Conservation (phyloP, 495 filamentous ascomycete species). For the Neurospora tetraspora region DNA sequence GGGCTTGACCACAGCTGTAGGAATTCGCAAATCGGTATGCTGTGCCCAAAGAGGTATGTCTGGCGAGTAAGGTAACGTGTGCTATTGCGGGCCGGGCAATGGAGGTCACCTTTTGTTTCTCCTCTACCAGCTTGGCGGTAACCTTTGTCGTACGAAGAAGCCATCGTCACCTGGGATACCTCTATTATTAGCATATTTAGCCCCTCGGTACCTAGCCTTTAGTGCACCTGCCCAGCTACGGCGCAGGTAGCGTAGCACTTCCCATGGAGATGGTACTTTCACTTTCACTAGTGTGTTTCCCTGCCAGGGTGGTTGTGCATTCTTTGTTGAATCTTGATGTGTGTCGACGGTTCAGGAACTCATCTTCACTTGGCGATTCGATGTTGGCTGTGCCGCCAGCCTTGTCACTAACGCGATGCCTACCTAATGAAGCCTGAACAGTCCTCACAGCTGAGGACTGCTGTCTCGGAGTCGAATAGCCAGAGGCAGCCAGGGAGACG, state of each 20-base stretch:
- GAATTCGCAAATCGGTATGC: not conserved
- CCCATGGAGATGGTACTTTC: not conserved
- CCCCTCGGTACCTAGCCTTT: not conserved
- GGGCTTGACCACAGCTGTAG: not conserved
- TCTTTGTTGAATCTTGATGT: not conserved
- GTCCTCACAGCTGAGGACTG: not conserved
- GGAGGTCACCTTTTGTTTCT: not conserved
- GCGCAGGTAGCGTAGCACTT: not conserved
- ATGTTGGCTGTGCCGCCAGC: not conserved
- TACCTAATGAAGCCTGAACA: not conserved
- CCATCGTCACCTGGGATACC: not conserved
- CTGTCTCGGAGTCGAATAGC: not conserved
- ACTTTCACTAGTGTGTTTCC: not conserved
- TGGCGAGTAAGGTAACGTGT: not conserved
- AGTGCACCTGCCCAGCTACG: not conserved
- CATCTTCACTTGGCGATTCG: not conserved
- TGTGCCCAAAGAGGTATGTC: not conserved
- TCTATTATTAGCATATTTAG: not conserved
- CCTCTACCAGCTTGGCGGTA: not conserved
- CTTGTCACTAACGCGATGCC: not conserved
- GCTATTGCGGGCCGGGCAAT: not conserved
- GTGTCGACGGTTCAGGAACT: not conserved
- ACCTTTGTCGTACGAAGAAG: not conserved
- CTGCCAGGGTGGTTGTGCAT: not conserved
- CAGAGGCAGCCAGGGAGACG: not conserved